Evolutionary conservation across 176 grass and related monocot species (phyloP).

Genomic region (Aegilops sharonensis): DNA sequence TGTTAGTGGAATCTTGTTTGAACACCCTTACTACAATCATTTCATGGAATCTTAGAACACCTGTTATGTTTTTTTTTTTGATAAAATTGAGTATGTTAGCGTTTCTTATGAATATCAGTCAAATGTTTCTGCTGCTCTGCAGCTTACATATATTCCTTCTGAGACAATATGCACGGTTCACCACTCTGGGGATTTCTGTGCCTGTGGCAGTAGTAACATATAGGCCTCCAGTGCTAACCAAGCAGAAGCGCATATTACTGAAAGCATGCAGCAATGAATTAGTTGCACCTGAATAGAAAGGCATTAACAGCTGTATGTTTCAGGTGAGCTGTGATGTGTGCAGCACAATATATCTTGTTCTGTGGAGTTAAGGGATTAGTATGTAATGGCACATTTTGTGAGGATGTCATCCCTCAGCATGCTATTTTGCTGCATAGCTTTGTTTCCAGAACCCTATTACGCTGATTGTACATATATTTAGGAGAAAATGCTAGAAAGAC

Average conservation of each 20-base stretch:
- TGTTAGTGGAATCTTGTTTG: slow-evolving; percentile 27
- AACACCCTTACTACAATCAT: background rate
- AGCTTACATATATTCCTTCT: background rate
- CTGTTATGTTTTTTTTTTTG: background rate
- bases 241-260: background rate
- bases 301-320: background rate
- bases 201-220: background rate
- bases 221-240: background rate
- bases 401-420: background rate
- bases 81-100: background rate
- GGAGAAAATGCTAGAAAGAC: background rate
- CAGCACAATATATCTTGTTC: background rate
- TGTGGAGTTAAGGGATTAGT: background rate
- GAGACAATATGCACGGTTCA: background rate
- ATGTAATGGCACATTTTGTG: background rate
- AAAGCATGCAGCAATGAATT: background rate
- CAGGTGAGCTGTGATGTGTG: background rate
- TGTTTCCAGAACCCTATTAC: background rate
- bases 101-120: background rate
- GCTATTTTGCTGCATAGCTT: background rate
- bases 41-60: slow-evolving; percentile 12
- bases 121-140: background rate
- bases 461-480: background rate
- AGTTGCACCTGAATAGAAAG: background rate
- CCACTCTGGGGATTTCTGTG: background rate